Percentiles rank a stretch among this genome's conserved stretches.
phyloP scores from a whole-genome alignment of 2,329 filamentous ascomycete species.

The Taxawa tesnikishii region DNA sequence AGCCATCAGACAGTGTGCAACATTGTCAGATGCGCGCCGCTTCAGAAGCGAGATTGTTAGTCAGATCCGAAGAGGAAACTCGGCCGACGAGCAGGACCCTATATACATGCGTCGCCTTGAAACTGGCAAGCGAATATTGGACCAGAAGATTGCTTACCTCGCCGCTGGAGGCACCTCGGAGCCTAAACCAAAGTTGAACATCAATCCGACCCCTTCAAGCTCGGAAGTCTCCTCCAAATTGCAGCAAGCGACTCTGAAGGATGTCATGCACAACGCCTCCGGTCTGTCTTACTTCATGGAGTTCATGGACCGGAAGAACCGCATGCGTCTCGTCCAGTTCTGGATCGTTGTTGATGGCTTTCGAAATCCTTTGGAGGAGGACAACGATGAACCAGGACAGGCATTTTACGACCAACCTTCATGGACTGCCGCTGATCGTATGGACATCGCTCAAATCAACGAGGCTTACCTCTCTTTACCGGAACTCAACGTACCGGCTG shows the following conservation, averaged over 20 bases:
- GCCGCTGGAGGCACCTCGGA: conserved; percentile 49
- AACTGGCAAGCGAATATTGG: conserved; percentile 78
- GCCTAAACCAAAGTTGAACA: conserved; percentile 23
- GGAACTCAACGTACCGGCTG: conserved; percentile 65
- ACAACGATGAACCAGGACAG: conserved; percentile 53
- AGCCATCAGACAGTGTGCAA: conserved; percentile 76
- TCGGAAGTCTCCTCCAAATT: conserved; percentile 42
- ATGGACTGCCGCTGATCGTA: conserved; percentile 75
- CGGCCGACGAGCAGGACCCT: conserved; percentile 66
- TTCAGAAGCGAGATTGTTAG: conserved; percentile 88
- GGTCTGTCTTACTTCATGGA: conserved; percentile 99
- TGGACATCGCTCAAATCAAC: conserved; percentile 82
- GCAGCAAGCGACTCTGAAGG: conserved; percentile 64
- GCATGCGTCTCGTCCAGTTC: conserved; percentile 89
- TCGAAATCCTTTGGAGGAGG: conserved; percentile 83
- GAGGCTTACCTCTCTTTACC: conserved; percentile 75
- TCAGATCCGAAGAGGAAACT: conserved; percentile 70
- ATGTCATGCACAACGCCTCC: conserved; percentile 80
- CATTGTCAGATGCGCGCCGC: conserved; percentile 80
- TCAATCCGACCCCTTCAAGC: conserved; percentile 19
- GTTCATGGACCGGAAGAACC: conserved; percentile 84
- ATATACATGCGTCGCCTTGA: conserved; percentile 82
- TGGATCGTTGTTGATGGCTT: conserved; percentile 98
- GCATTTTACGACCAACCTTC: conserved; percentile 37
- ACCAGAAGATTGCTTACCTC: conserved; percentile 77